These are phyloP conservation scores for Mortierella hygrophila DNA, from an alignment of 192 early-diverging fungal genomes.

Conservation along the genomic window DNA sequence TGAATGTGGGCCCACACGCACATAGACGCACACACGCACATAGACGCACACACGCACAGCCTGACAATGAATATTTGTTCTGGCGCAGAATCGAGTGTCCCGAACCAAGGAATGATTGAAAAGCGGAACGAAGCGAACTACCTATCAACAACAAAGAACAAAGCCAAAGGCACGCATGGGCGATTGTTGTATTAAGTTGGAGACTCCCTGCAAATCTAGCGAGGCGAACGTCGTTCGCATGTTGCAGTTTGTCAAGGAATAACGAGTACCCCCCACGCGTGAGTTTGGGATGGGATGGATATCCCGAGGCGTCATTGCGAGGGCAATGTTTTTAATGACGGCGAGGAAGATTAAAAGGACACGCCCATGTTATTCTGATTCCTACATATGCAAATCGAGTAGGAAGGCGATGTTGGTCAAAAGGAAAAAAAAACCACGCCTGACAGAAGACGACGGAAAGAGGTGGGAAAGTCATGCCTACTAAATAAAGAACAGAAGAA, in stretches of 20 bases:
- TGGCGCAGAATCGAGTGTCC: background rate
- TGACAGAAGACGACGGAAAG: background rate
- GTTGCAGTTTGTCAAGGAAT: no score
- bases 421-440: background rate
- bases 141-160: background rate
- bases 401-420: background rate
- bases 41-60: background rate
- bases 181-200: background rate
- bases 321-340: background rate
- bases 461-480: background rate
- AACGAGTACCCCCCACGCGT: no score
- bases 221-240: no score
- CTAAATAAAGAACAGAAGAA: no score
- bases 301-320: background rate
- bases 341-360: background rate
- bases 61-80: background rate
- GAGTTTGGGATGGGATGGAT: no score
- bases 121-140: no score
- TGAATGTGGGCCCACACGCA: background rate
- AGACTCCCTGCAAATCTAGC: no score
- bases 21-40: background rate
- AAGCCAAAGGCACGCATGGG: background rate
- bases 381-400: background rate
- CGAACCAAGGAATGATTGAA: background rate
- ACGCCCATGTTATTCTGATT: background rate